Conservation (phyloP, 2,329 filamentous ascomycete species). For the Didymosphaeria variabile region DNA sequence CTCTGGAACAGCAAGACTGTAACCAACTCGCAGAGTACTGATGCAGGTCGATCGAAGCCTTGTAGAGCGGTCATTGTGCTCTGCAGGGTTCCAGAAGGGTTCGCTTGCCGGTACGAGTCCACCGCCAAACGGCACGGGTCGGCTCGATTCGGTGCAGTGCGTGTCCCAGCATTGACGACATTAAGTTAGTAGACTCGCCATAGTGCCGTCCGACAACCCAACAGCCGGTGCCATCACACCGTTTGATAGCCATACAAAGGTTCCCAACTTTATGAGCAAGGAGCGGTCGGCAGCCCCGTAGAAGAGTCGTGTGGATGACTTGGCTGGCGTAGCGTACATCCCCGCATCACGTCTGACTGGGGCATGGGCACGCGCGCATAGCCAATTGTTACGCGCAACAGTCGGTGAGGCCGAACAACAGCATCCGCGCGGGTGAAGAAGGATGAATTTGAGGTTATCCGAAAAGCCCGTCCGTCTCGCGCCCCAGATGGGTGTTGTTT, state of each 20-base stretch:
- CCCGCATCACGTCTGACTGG: conserved; percentile 19
- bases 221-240: conserved; percentile 17
- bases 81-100: not conserved
- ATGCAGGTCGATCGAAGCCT: conserved; percentile 1
- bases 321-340: conserved; percentile 19
- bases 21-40: not conserved
- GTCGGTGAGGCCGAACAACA: conserved; percentile 17
- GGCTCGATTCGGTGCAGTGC: not conserved
- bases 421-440: conserved; percentile 9
- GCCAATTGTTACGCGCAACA: conserved; percentile 21
- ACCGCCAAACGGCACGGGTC: not conserved
- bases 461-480: conserved; percentile 8
- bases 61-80: not conserved
- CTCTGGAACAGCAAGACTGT: not conserved
- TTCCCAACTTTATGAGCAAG: conserved; percentile 16
- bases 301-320: conserved; percentile 20
- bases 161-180: not conserved
- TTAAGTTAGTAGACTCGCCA: not conserved
- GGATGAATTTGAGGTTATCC: conserved; percentile 12
- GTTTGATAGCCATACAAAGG: conserved; percentile 24
- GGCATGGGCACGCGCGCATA: conserved; percentile 5
- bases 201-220: not conserved
- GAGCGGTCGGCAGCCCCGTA: conserved; percentile 27
- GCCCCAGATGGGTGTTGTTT: conserved; percentile 11
- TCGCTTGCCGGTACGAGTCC: not conserved